Conservation (phyloP, 495 filamentous ascomycete species). For the Geopyxis carbonaria region DNA sequence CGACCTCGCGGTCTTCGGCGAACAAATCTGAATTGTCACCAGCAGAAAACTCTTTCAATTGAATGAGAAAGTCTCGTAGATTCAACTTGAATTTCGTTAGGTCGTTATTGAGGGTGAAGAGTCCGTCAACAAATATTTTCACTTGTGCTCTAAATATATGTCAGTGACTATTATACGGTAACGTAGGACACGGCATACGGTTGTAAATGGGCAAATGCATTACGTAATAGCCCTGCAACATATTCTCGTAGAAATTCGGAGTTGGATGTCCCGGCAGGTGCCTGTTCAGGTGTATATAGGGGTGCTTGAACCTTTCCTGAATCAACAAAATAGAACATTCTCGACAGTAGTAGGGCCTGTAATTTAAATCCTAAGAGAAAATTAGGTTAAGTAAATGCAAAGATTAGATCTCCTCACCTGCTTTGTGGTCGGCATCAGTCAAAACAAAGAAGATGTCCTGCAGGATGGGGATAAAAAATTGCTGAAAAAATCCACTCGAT, state of each 20-base stretch:
- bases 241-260: slow-evolving; percentile 77
- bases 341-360: slow-evolving; percentile 78
- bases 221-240: slow-evolving; percentile 67
- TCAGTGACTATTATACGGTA: background rate
- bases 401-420: too few species aligned
- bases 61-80: slow-evolving; percentile 91
- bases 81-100: slow-evolving; percentile 81
- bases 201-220: slow-evolving; percentile 85
- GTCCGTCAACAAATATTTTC: slow-evolving; percentile 63
- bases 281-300: slow-evolving; percentile 68
- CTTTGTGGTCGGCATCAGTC: slow-evolving; percentile 95
- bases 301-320: slow-evolving; percentile 78
- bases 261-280: slow-evolving; percentile 64
- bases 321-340: slow-evolving; percentile 84
- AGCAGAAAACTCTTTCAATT: slow-evolving; percentile 81
- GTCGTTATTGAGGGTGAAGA: slow-evolving; percentile 68
- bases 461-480: slow-evolving; percentile 85
- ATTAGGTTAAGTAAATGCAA: slow-evolving; percentile 24
- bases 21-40: slow-evolving; percentile 88
- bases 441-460: slow-evolving; percentile 98
- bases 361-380: slow-evolving; percentile 64
- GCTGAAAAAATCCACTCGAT: slow-evolving; percentile 87
- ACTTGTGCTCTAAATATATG: slow-evolving; percentile 61
- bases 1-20: slow-evolving; percentile 80
- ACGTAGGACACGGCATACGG: slow-evolving; percentile 41